Evolutionary conservation across 2,329 filamentous ascomycete genomes (phyloP), one percentile per base, ranked within the genome.

Genomic region (Cordyceps fumosorosea): DNA sequence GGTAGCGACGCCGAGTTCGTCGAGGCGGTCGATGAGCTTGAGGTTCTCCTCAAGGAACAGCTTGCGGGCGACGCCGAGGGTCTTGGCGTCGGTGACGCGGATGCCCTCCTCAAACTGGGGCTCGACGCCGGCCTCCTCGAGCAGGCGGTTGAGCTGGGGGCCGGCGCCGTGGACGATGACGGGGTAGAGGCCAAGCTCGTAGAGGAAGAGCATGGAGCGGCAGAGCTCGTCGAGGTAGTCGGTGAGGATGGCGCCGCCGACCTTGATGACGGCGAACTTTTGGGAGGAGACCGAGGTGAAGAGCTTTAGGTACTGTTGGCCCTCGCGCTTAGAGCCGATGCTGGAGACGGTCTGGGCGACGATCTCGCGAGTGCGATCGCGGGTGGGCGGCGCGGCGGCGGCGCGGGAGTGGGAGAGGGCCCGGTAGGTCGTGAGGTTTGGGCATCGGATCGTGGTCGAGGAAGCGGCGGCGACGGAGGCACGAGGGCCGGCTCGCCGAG

Each of bases 211-310:
- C 63, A 98, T 82, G 56, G 90, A 93, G 61, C 89, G 89, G 72
- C 91, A 96, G 62, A 99, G 85, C 70, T 93, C 92, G 74, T 96
- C 90, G 62, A 98, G 83, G 76, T 97, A 89, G 73, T 98, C 93
- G 64, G 91, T 96, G 70, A 99, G 84, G 71, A 98, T 97, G 66
- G 93, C 95, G 65, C 93, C 95, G 65, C 93, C 95, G 62, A 98
- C 93, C 81, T 99, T 99, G 77, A 99, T 96, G 55, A 99, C 93
- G 67, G 93, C 93, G 75, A 98, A 99, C 73, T 96, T 92, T 79
- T 98, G 93, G 42, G 92, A 96, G 51, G 92, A 95, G 65, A 97
- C 93, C 40, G 93, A 96, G 68, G 89, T 95, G 82, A 99, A 99
- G 75, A 98, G 92, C 67, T 93, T 95, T 64, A 98, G 87, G 77